A percentile compares a stretch with the other conserved stretches of the same genome.
Evolutionary conservation across 768 basidiomycete genomes (phyloP).

Genomic region (Coprinellus micaceus): DNA sequence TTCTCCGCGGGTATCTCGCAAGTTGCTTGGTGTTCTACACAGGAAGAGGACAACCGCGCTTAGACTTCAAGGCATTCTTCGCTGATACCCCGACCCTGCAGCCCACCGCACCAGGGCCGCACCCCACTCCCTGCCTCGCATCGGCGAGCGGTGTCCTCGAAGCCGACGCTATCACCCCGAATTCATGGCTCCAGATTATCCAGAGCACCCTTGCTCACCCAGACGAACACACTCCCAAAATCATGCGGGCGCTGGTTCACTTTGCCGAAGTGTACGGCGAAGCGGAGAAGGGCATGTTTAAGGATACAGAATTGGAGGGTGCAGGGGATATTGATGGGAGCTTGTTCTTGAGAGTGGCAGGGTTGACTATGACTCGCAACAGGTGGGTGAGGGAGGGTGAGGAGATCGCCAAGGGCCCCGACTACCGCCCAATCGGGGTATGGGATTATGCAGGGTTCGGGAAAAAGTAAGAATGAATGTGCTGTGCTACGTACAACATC

Average conservation of each 20-base stretch:
- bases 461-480: too few relatives aligned
- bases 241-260: slow-evolving; percentile 53
- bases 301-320: slow-evolving; percentile 37
- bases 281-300: slow-evolving; percentile 9
- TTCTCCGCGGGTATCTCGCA: slow-evolving; percentile 58
- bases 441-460: too few relatives aligned
- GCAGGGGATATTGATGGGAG: slow-evolving; percentile 51
- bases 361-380: slow-evolving; percentile 40
- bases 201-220: slow-evolving; percentile 51
- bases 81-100: slow-evolving; percentile 8
- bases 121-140: background rate
- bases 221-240: slow-evolving; percentile 47
- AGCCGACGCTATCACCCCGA: slow-evolving; percentile 32
- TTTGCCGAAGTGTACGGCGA: slow-evolving; percentile 26
- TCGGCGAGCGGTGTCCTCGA: background rate
- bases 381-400: slow-evolving; percentile 36
- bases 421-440: slow-evolving; percentile 2
- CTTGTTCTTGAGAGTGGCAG: slow-evolving; percentile 54
- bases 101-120: slow-evolving; percentile 26
- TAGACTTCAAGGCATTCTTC: slow-evolving; percentile 51
- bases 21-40: slow-evolving; percentile 53
- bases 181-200: slow-evolving; percentile 56
- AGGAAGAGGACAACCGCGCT: slow-evolving; percentile 47
- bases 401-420: background rate
- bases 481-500: too few relatives aligned